Evolutionary conservation across 108 stramenopile species (phyloP), one percentile per base, ranked within the genome.

Genomic region (Pseudonitzschia pungens): DNA sequence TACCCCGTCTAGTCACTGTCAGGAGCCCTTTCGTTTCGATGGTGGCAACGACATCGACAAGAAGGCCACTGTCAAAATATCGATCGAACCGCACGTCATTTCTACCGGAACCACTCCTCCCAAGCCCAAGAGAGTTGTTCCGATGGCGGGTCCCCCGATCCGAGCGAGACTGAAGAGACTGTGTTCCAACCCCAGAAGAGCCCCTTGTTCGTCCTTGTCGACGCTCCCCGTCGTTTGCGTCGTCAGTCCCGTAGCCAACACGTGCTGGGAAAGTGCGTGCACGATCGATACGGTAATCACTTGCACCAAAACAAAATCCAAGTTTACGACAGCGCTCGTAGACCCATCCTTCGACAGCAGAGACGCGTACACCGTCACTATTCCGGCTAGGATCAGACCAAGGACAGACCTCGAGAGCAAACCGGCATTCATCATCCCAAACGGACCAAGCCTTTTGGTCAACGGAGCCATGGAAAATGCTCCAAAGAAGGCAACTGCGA

Each of bases 181-280:
- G 72, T 94, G 92, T 70, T 94, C 90, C 65, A 94, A 76, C 24
- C 90, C 92, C 14, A 93, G 74, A 18, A 93, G 62, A 26, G 88
- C 74, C n/a, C 92, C 92, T 36, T 84, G 83, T 64, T 87, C 83
- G 6, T 79, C 67, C 31, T 77, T 60, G 0, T 68, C 57, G 0
- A 91, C 92, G 1, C 72, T 69, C 21, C 88, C 88, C 8, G 92
- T 94, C 2, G 89, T 88, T 48, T 83, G 80, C 27, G 86, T 89
- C n/a, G 92, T 90, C 33, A 93, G 63, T 10, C 86, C 79, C 0
- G 92, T 93, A 10, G 92, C 88, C 68, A 91, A 74, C 6, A 77
- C 71, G 70, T 93, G 89, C 24, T 83, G 77, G n/a, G 87, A 79
- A n/a, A 88, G 70, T 9, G 86, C 77, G 55, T 88, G 76, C 6